Evolutionary conservation across 1,284 basidiomycete genomes (phyloP).

Genomic region (Albatrellus sp.): DNA sequence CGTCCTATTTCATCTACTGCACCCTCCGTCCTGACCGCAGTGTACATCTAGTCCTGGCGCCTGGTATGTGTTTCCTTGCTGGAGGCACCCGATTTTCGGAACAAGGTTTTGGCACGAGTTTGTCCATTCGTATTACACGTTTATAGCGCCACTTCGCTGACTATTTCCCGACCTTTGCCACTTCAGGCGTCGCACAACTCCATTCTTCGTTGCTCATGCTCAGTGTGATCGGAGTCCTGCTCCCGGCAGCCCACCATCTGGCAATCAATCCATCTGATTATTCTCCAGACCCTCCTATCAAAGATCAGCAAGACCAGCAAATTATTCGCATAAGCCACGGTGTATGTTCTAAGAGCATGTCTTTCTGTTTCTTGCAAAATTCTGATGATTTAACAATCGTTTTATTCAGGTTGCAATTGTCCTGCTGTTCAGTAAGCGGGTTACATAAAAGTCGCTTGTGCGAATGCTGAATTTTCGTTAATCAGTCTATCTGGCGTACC

Average conservation of each 20-base stretch:
- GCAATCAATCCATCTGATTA: conserved; percentile 5
- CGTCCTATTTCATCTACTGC: no score
- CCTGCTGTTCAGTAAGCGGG: conserved; percentile 56
- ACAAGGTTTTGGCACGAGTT: no score
- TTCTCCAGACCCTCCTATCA: conserved; percentile 26
- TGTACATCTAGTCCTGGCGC: no score
- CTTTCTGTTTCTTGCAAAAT: conserved; percentile 2
- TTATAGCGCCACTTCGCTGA: no score
- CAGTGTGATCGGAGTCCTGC: conserved; percentile 68
- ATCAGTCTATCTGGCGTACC: conserved; percentile 58
- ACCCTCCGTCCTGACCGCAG: no score
- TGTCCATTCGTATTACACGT: no score
- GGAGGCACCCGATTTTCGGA: no score
- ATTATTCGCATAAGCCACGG: conserved; percentile 30
- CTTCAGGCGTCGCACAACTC: conserved; percentile 17
- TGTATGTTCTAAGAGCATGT: background rate
- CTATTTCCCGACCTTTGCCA: no score
- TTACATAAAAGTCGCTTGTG: conserved; percentile 1
- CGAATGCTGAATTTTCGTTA: background rate
- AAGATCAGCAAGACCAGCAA: conserved; percentile 31
- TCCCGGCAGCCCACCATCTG: conserved; percentile 57
- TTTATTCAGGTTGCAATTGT: conserved; percentile 56
- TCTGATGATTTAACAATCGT: no score
- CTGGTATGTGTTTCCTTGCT: no score
- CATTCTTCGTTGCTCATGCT: conserved; percentile 73